Conservation (phyloP, 768 basidiomycete species). For the Amyloporia xantha region DNA sequence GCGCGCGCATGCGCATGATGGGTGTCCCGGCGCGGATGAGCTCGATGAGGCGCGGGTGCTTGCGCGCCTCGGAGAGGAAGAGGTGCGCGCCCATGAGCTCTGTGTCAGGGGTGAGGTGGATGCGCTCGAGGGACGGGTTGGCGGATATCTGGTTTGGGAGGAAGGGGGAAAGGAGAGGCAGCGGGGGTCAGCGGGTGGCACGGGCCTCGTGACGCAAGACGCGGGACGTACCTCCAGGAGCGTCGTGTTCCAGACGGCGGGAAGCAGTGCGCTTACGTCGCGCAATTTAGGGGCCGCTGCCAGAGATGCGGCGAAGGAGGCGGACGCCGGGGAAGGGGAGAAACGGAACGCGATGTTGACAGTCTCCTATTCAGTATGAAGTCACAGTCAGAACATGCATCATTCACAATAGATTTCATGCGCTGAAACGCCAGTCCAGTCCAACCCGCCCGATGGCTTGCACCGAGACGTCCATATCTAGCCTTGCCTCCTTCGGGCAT, state of each 20-base stretch:
- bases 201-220: no score
- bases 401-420: no score
- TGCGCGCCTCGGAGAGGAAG: slow-evolving; percentile 52
- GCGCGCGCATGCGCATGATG: slow-evolving; percentile 2
- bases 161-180: neutral
- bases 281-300: slow-evolving; percentile 38
- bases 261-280: slow-evolving; percentile 46
- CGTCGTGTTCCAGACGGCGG: slow-evolving; percentile 51
- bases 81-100: slow-evolving; percentile 43
- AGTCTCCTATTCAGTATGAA: slow-evolving; percentile 35
- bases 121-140: slow-evolving; percentile 43
- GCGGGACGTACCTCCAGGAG: slow-evolving; percentile 46
- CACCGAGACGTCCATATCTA: no score
- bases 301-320: slow-evolving; percentile 29
- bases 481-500: no score
- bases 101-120: slow-evolving; percentile 26
- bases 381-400: neutral
- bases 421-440: no score
- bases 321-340: slow-evolving; percentile 30
- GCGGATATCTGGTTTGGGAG: slow-evolving; percentile 19
- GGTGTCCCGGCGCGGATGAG: slow-evolving; percentile 50
- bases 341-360: slow-evolving; percentile 52
- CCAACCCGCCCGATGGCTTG: no score
- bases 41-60: slow-evolving; percentile 43
- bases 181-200: neutral